phyloP scores from a whole-genome alignment of 331 rosid species.

The Acacia concinna region DNA sequence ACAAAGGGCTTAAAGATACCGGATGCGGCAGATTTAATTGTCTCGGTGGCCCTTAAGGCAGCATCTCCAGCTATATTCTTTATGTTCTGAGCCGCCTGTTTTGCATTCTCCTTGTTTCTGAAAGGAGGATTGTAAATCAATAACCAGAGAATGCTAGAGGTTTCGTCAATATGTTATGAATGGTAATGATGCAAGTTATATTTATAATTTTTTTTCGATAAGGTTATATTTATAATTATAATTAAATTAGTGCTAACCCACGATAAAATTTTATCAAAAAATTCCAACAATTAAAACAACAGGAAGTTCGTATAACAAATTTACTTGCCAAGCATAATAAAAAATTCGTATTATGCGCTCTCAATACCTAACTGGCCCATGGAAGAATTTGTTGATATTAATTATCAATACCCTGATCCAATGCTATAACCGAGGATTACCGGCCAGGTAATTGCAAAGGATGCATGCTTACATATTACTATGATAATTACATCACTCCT shows the following conservation, averaged over 20 bases:
- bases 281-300: not conserved
- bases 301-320: not conserved
- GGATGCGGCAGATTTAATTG: constrained; percentile 41
- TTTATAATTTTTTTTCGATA: no score
- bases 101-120: constrained; percentile 30
- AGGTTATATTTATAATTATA: no score
- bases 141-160: not conserved
- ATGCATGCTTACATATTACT: not conserved
- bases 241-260: not conserved
- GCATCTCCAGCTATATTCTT: constrained; percentile 45
- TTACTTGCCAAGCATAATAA: constrained; percentile 6
- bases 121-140: constrained; percentile 5
- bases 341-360: not conserved
- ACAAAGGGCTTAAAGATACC: constrained; percentile 33
- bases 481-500: not conserved
- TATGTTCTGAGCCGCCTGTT: constrained; percentile 21
- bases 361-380: not conserved
- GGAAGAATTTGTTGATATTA: not conserved
- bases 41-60: constrained; percentile 42
- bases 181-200: not conserved
- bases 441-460: not conserved
- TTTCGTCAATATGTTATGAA: constrained; percentile 7
- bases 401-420: not conserved
- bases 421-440: not conserved
- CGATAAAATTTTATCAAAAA: not conserved